These are phyloP conservation scores for Lachnellula suecica DNA, from an alignment of 2,329 filamentous ascomycete species.

Conservation along the genomic window DNA sequence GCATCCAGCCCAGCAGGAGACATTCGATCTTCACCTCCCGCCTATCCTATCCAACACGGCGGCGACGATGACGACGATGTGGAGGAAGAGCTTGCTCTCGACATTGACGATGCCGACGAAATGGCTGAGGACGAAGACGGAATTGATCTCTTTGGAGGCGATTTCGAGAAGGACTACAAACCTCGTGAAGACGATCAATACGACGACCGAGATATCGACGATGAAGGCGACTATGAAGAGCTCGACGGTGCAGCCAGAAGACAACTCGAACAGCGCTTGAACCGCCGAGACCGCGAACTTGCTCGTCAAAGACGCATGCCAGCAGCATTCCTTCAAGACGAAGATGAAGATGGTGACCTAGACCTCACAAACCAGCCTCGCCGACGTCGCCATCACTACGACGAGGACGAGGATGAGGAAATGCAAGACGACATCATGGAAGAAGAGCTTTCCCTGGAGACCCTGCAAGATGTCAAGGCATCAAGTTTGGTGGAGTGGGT, in stretches of 20 bases:
- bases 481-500: constrained; percentile 95
- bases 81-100: constrained; percentile 70
- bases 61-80: constrained; percentile 68
- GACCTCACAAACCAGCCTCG: constrained; percentile 85
- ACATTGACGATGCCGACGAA: constrained; percentile 76
- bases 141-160: constrained; percentile 74
- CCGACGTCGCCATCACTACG: constrained; percentile 83
- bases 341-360: constrained; percentile 77
- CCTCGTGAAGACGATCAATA: constrained; percentile 69
- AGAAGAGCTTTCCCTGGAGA: constrained; percentile 89
- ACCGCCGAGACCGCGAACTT: constrained; percentile 72
- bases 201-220: constrained; percentile 71
- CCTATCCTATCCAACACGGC: constrained; percentile 62
- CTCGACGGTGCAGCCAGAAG: constrained; percentile 67
- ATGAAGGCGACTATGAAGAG: constrained; percentile 72
- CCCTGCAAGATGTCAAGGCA: constrained; percentile 89
- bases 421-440: constrained; percentile 95
- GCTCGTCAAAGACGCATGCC: constrained; percentile 66
- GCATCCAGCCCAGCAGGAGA: constrained; percentile 52
- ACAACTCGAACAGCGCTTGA: constrained; percentile 70
- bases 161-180: constrained; percentile 70
- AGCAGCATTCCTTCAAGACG: constrained; percentile 72
- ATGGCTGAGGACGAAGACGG: constrained; percentile 80
- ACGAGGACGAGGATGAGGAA: constrained; percentile 90
- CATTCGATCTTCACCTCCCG: constrained; percentile 66